phyloP scores from a whole-genome alignment of 2,329 filamentous ascomycete species.

The Massarina eburnea region DNA sequence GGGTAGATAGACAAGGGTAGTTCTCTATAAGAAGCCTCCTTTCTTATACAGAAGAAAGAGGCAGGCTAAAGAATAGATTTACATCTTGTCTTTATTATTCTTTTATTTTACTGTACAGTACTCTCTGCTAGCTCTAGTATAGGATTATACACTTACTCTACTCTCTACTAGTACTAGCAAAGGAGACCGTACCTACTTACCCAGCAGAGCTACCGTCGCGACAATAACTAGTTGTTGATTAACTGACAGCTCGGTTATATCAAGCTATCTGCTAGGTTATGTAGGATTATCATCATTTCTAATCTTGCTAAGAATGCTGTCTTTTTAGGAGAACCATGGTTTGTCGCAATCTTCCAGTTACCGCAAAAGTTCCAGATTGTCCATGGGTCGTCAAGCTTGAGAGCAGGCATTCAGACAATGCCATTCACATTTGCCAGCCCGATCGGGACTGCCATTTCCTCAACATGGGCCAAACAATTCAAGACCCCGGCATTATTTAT shows the following conservation, averaged over 20 bases:
- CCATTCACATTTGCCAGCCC: constrained; percentile 12
- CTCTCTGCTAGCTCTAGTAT: no score
- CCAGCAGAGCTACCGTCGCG: no score
- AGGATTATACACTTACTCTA: no score
- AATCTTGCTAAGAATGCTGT: not conserved
- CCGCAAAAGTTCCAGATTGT: constrained; percentile 11
- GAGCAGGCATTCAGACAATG: constrained; percentile 10
- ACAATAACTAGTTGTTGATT: no score
- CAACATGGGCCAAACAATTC: constrained; percentile 1
- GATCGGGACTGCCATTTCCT: constrained; percentile 3
- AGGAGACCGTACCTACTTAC: no score
- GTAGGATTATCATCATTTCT: constrained; percentile 13
- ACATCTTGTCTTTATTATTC: no score
- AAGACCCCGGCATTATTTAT: constrained; percentile 8
- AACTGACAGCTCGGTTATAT: constrained; percentile 40
- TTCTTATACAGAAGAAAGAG: no score
- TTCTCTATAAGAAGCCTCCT: no score
- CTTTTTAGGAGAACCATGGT: constrained; percentile 6
- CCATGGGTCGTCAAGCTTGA: constrained; percentile 1
- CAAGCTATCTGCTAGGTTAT: constrained; percentile 37
- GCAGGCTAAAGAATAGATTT: no score
- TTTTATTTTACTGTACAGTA: no score
- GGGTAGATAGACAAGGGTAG: no score
- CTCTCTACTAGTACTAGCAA: no score
- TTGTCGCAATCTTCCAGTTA: constrained; percentile 6